Evolutionary conservation across 2,329 filamentous ascomycete species (phyloP), one percentile per base, ranked within the genome.

Genomic region (Exophiala aquamarina): DNA sequence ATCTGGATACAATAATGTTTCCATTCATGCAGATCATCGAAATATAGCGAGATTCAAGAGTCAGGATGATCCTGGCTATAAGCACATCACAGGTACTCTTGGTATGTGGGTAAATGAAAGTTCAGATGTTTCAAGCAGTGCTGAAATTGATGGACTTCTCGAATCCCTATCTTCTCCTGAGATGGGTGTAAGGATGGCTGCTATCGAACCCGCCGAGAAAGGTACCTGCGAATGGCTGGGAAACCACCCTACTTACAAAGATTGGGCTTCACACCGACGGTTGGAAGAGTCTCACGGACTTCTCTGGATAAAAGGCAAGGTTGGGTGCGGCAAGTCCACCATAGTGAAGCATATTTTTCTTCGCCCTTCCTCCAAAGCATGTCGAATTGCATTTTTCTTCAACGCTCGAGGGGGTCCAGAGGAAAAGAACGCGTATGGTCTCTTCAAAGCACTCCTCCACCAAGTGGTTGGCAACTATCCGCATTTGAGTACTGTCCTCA

Each of bases 221-320:
- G 41, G 19, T 15, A 47, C 44, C 6, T 38, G 35, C 14, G 10
- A 19, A 15, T 47, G 44, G 44, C 28, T 47, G 10, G 26, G 11
- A n/a, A 5, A 42, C 10, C 26, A 23, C 9, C 4, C 35, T 21
- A 9, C 21, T 11, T 47, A 40, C 19, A n/a, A 20, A 13, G 19
- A 41, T 3, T 47, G 44, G 44, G 36, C 35, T 5, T 26, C 23
- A 11, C 23, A 26, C 23, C 23, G 23, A 26, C 23, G 23, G 11
- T 26, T 26, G 23, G 23, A 26, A 26, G 23, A 26, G 11, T 26
- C 23, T 26, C 23, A 26, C 11, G 23, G 23, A 26, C 61, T 69
- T 35, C 36, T 72, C 1, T 71, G 68, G 68, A 64, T 71, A 7
- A 66, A 58, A 19, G 67, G 67, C 2, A 70, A 70, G 40, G 62